These are phyloP conservation scores for Penicillium robsamsonii DNA, from an alignment of 495 filamentous ascomycete species.

Conservation along the genomic window DNA sequence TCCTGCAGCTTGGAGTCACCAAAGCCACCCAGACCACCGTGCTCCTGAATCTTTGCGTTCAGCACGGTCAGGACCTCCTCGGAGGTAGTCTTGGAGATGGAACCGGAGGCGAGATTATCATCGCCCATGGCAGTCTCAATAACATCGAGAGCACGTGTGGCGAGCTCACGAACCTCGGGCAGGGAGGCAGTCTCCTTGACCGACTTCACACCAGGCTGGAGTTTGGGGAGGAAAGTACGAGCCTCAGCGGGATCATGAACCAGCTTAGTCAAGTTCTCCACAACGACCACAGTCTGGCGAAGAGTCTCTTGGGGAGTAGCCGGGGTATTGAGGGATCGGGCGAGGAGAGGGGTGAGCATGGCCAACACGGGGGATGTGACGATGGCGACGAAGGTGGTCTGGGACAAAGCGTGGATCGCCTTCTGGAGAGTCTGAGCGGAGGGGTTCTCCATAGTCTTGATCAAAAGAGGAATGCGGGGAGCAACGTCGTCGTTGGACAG, in stretches of 20 bases:
- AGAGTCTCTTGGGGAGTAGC: conserved; percentile 90
- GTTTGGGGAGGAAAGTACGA: conserved; percentile 90
- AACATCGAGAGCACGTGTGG: conserved; percentile 73
- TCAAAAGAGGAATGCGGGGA: conserved; percentile 86
- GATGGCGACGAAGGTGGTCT: conserved; percentile 97
- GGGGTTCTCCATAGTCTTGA: conserved; percentile 94
- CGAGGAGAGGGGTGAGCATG: conserved; percentile 92
- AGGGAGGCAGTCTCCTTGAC: conserved; percentile 86
- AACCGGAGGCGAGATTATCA: conserved; percentile 51
- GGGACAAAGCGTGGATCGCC: conserved; percentile 93
- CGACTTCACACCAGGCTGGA: conserved; percentile 87
- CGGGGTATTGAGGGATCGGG: conserved; percentile 87
- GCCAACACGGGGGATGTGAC: conserved; percentile 98
- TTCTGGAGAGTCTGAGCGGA: conserved; percentile 85
- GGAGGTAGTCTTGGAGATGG: conserved; percentile 65
- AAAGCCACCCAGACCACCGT: conserved; percentile 57
- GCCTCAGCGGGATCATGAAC: conserved; percentile 98
- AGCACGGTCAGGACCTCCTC: conserved; percentile 77
- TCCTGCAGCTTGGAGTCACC: conserved; percentile 64
- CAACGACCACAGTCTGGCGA: conserved; percentile 94
- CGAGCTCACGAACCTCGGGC: conserved; percentile 91
- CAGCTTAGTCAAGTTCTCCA: conserved; percentile 97
- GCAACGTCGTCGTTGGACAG: conserved; percentile 96
- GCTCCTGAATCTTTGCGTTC: conserved; percentile 68
- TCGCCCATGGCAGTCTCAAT: conserved; percentile 94